Evolutionary conservation across 2,329 filamentous ascomycete species (phyloP).

Genomic region (Botrytis squamosa): DNA sequence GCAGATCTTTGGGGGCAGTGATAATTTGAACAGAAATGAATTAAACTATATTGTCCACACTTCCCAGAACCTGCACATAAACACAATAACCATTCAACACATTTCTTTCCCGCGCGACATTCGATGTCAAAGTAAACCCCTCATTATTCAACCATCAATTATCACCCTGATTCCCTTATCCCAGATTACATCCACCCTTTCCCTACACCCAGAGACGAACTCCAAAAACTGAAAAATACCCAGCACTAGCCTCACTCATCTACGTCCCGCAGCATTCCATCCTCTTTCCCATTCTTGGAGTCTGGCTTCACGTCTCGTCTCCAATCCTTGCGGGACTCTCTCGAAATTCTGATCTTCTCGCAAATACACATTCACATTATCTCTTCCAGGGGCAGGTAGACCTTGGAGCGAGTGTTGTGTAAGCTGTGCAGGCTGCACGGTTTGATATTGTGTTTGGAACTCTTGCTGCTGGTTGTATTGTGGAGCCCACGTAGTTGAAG

Average conservation of each 20-base stretch:
- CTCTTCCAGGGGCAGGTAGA: background rate
- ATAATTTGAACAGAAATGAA: background rate
- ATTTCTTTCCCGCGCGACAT: background rate
- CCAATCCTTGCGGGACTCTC: conserved; percentile 18
- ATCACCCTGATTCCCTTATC: background rate
- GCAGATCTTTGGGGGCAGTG: background rate
- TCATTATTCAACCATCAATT: too few species aligned
- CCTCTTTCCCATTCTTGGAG: conserved; percentile 24
- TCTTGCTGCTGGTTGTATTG: conserved; percentile 3
- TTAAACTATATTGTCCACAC: background rate
- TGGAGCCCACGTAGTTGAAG: background rate
- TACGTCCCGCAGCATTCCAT: conserved; percentile 19
- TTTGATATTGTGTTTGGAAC: background rate
- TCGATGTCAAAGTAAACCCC: background rate
- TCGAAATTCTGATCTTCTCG: conserved; percentile 23
- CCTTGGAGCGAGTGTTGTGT: conserved; percentile 3
- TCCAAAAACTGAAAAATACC: background rate
- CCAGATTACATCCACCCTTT: too few species aligned
- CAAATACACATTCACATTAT: conserved; percentile 27
- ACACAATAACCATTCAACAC: background rate
- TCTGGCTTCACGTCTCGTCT: background rate
- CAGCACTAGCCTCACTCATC: background rate
- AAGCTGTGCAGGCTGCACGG: background rate
- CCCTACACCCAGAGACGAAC: too few species aligned
- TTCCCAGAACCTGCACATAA: background rate